Base-by-base conservation (phyloP, 108 stramenopile species). In the Nitzschia sp. region DNA sequence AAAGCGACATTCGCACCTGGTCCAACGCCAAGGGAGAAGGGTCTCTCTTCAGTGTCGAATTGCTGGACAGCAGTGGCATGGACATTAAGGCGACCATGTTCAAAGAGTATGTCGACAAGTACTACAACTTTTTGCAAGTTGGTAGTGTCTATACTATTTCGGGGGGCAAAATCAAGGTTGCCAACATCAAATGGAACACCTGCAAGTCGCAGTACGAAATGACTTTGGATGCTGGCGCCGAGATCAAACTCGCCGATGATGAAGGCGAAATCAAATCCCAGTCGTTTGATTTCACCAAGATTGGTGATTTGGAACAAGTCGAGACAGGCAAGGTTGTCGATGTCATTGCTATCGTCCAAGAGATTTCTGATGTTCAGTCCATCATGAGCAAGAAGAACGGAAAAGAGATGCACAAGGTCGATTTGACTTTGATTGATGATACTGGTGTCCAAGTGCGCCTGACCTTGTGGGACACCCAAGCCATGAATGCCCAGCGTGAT, bases 21-120 rank as follows among this genome's bases (percentile, higher is more conserved):
- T 71, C 73, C 72, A 97, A 98, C 68, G 91, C 94, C 72, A 85
- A 87, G 78, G 97, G 97, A 0, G 94, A 96, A 75, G 98, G 98
- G 53, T 70, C 61, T 31, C 80, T 98, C 6, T 96, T 96, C 72
- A 78, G 77, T 25, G 69, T 97, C 29, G 95, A 93, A 59, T 73
- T 98, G 21, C 74, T 98, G 48, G 98, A 98, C 69, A 72, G 78
- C 29, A 61, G 67, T 5, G 96, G 95, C 2, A 77, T 78, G 46
- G 98, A 98, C 79, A 92, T 98, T 61, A 83, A 90, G 26, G 93
- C 81, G 56, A 98, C 98, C 54, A 88, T 98, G 66, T 98, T 98
- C 87, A 97, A 97, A 78, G 97, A 96, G 58, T 93, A 89, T 6
- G 94, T 92, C 30, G 96, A 97, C 25, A 96, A 93, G 68, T 97